A percentile compares a stretch with the other conserved stretches of the same genome.
Conservation (phyloP, 805 yeast genomes). For the Maudiozyma serrabonitensis region DNA sequence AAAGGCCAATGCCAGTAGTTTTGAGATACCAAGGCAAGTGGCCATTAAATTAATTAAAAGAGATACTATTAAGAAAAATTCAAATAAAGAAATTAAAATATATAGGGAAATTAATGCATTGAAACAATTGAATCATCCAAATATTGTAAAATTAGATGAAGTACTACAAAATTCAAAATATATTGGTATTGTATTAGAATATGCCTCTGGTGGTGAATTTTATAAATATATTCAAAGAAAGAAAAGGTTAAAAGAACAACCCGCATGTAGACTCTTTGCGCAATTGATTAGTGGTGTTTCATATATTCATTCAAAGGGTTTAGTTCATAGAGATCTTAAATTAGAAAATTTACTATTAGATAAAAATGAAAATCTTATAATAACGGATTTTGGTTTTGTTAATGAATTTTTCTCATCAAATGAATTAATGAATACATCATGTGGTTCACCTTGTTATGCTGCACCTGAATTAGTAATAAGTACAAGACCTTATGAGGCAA, state of each 20-base stretch:
- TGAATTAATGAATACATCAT: slow-evolving; percentile 86
- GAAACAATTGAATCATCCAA: slow-evolving; percentile 81
- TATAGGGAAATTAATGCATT: slow-evolving; percentile 90
- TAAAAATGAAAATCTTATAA: slow-evolving; percentile 74
- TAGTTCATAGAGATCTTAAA: slow-evolving; percentile 82
- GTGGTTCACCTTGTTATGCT: slow-evolving; percentile 98
- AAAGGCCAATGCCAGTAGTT: slow-evolving; percentile 29
- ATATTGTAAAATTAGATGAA: slow-evolving; percentile 84
- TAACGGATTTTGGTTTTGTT: slow-evolving; percentile 92
- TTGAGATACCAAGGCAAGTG: slow-evolving; percentile 56
- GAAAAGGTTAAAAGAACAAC: slow-evolving; percentile 74
- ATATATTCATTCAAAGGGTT: slow-evolving; percentile 86
- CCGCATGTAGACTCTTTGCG: slow-evolving; percentile 82
- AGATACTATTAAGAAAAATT: slow-evolving; percentile 76
- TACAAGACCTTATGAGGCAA: slow-evolving; percentile 85
- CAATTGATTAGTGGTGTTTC: slow-evolving; percentile 91
- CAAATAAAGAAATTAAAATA: slow-evolving; percentile 78
- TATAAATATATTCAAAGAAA: slow-evolving; percentile 86
- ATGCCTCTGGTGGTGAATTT: slow-evolving; percentile 95
- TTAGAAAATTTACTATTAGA: slow-evolving; percentile 82
- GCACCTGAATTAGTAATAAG: slow-evolving; percentile 94
- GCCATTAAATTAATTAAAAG: slow-evolving; percentile 89
- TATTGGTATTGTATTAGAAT: slow-evolving; percentile 92
- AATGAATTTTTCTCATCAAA: slow-evolving; percentile 53
- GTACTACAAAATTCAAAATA: slow-evolving; percentile 90